Percentiles rank a stretch among this genome's conserved stretches.
Evolutionary conservation across 1,284 basidiomycete genomes (phyloP).

Genomic region (Leccinum solheimii): DNA sequence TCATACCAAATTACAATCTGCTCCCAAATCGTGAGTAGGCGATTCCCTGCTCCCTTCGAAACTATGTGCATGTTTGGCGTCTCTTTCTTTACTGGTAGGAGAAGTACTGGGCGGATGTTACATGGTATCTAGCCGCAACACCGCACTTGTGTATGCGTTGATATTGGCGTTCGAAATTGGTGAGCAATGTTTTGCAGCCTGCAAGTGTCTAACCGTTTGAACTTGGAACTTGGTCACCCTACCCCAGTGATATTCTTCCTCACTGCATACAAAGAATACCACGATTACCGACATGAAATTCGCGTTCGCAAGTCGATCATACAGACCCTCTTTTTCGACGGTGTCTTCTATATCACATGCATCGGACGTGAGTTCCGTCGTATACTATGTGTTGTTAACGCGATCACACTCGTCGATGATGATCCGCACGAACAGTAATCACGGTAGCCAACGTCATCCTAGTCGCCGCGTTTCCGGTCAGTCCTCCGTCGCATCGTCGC

Average conservation of each 20-base stretch:
- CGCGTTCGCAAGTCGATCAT: background rate
- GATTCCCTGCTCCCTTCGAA: background rate
- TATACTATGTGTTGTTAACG: background rate
- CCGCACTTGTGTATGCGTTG: background rate
- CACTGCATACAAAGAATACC: background rate
- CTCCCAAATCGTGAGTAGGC: background rate
- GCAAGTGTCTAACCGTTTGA: background rate
- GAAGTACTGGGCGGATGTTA: background rate
- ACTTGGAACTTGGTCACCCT: background rate
- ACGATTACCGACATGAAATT: background rate
- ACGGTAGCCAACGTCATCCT: background rate
- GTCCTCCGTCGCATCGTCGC: background rate
- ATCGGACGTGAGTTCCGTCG: background rate
- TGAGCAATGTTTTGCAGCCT: background rate
- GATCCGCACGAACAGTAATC: background rate
- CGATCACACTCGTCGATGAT: background rate
- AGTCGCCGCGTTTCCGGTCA: background rate
- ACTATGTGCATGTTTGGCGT: background rate
- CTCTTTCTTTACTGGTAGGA: background rate
- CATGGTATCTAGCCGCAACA: background rate
- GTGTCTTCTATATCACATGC: slow-evolving; percentile 1
- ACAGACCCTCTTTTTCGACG: background rate
- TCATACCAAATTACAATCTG: background rate
- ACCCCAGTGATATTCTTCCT: background rate
- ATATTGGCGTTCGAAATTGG: slow-evolving; percentile 1